Percentiles rank a stretch among this genome's conserved stretches.
These are phyloP conservation scores for Sphaerobolus stellatus DNA, from an alignment of 1,284 basidiomycete genomes.

Conservation along the genomic window DNA sequence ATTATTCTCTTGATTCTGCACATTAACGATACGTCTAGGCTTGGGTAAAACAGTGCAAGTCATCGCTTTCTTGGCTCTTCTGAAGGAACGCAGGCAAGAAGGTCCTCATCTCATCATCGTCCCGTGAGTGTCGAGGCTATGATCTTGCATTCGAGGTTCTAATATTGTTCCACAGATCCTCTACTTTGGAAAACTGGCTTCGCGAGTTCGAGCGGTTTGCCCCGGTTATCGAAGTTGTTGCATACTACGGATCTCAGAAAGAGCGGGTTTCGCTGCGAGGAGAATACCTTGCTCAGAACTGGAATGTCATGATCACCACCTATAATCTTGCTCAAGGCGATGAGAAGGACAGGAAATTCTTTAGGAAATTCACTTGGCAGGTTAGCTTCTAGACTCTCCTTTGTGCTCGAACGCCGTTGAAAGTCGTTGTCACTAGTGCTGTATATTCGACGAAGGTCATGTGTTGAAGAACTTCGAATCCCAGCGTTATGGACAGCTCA, in stretches of 20 bases:
- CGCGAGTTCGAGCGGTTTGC: constrained; percentile 93
- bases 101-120: constrained; percentile 96
- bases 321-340: constrained; percentile 93
- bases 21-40: constrained; percentile 46
- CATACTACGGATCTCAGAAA: constrained; percentile 92
- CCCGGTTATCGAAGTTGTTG: constrained; percentile 81
- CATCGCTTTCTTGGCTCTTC: constrained; percentile 90
- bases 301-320: constrained; percentile 95
- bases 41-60: constrained; percentile 99
- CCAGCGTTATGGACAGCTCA: constrained; percentile 87
- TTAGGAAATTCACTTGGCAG: constrained; percentile 90
- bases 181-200: constrained; percentile 98
- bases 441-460: constrained; percentile 95
- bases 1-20: constrained; percentile 13
- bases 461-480: constrained; percentile 96
- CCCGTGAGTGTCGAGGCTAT: constrained; percentile 66
- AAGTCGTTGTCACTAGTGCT: constrained; percentile 57
- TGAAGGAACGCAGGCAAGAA: constrained; percentile 73
- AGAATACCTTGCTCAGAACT: constrained; percentile 62
- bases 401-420: neutral
- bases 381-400: constrained; percentile 35
- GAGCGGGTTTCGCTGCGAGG: constrained; percentile 81
- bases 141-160: constrained; percentile 3
- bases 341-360: constrained; percentile 87
- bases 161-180: constrained; percentile 58